Evolutionary conservation across 2,329 filamentous ascomycete species (phyloP).

Genomic region (Ceratocystiopsis brevicomis): DNA sequence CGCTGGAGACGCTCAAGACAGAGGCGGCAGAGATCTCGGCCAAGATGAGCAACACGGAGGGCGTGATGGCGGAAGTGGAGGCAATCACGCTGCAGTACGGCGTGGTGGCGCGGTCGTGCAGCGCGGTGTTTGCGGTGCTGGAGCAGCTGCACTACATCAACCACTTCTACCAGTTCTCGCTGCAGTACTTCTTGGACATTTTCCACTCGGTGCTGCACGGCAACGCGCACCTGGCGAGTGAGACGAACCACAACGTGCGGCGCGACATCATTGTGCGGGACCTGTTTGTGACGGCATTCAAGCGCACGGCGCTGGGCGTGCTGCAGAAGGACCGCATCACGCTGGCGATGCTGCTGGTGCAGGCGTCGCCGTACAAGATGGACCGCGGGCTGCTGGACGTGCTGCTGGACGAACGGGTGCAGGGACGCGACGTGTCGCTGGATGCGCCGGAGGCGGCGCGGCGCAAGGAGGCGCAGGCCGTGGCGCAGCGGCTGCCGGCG

Average conservation of each 20-base stretch:
- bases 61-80: constrained; percentile 95
- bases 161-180: constrained; percentile 97
- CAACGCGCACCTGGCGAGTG: constrained; percentile 52
- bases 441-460: neutral
- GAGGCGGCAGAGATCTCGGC: constrained; percentile 89
- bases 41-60: constrained; percentile 93
- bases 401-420: constrained; percentile 60
- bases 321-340: constrained; percentile 90
- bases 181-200: constrained; percentile 95
- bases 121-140: constrained; percentile 87
- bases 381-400: constrained; percentile 75
- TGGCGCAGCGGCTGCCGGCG: constrained; percentile 47
- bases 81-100: constrained; percentile 89
- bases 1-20: constrained; percentile 90
- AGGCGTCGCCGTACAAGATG: constrained; percentile 92
- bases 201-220: constrained; percentile 79
- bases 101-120: constrained; percentile 84
- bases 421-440: constrained; percentile 55
- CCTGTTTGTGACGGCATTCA: constrained; percentile 79
- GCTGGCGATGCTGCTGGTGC: constrained; percentile 82
- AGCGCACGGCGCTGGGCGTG: constrained; percentile 79
- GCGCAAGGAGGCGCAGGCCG: constrained; percentile 47
- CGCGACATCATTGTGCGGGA: constrained; percentile 82
- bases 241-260: constrained; percentile 58
- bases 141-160: constrained; percentile 97